A percentile compares a stretch with the other conserved stretches of the same genome.
Conservation (phyloP, 2,329 filamentous ascomycete genomes). For the Beauveria medogensis region DNA sequence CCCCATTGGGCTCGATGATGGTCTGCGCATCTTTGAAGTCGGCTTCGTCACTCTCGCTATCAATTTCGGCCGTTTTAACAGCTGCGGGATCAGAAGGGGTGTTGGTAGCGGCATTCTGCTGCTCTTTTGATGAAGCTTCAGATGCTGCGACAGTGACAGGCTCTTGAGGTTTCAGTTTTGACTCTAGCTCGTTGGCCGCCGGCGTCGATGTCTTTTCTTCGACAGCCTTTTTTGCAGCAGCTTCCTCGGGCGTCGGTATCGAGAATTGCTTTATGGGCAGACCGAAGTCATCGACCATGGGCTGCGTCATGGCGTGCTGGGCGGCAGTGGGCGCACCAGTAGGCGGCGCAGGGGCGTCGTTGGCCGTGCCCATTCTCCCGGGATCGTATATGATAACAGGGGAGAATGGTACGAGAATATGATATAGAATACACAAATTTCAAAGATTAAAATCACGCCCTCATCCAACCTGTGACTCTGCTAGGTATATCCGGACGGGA, state of each 20-base stretch:
- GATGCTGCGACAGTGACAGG: background rate
- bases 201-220: background rate
- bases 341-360: conserved; percentile 20
- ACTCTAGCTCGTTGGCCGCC: conserved; percentile 1
- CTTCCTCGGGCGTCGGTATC: conserved; percentile 7
- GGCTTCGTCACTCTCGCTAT: conserved; percentile 30
- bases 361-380: conserved; percentile 17
- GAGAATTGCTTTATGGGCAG: conserved; percentile 49
- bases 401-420: background rate
- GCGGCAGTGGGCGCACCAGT: conserved; percentile 19
- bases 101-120: background rate
- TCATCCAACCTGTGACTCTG: conserved; percentile 18
- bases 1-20: conserved; percentile 20
- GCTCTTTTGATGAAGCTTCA: conserved; percentile 16
- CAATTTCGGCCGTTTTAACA: conserved; percentile 13
- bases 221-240: background rate
- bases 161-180: conserved; percentile 3
- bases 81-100: background rate
- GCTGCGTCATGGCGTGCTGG: conserved; percentile 6
- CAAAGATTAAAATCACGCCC: conserved; percentile 15
- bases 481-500: conserved; percentile 6
- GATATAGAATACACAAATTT: background rate
- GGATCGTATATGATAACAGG: conserved; percentile 14
- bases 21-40: conserved; percentile 28
- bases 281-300: conserved; percentile 61